A percentile compares a stretch with the other conserved stretches of the same genome.
These are phyloP conservation scores for Exophiala lecanii-corni DNA, from an alignment of 2,329 filamentous ascomycete genomes.

Conservation along the genomic window DNA sequence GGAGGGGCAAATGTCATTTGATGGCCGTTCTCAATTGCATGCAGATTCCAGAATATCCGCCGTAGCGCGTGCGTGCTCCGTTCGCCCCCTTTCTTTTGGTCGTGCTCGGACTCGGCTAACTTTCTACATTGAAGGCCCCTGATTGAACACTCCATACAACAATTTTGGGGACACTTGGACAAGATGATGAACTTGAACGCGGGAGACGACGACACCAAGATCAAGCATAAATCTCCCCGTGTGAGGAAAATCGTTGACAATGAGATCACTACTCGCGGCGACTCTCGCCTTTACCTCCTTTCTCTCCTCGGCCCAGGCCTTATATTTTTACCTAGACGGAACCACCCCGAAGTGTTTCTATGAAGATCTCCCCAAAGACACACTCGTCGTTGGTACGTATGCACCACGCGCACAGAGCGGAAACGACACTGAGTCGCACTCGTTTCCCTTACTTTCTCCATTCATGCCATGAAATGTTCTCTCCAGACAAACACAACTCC, in stretches of 20 bases:
- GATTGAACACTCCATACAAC: background rate
- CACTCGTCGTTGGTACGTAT: slow-evolving; percentile 75
- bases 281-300: slow-evolving; percentile 27
- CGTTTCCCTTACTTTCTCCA: background rate
- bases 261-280: slow-evolving; percentile 18
- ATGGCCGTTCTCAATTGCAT: background rate
- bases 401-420: too few relatives aligned
- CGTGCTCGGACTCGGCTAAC: too few relatives aligned
- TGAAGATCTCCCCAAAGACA: slow-evolving; percentile 96
- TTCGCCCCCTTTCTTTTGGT: background rate
- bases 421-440: too few relatives aligned
- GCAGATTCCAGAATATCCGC: background rate
- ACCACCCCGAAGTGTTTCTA: slow-evolving; percentile 89
- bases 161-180: background rate
- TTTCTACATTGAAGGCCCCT: background rate
- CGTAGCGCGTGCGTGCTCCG: too few relatives aligned
- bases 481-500: background rate
- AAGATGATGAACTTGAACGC: background rate
- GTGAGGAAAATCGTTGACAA: slow-evolving; percentile 3
- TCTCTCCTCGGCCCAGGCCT: slow-evolving; percentile 64
- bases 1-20: too few relatives aligned
- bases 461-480: background rate
- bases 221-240: too few relatives aligned
- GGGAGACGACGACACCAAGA: too few relatives aligned
- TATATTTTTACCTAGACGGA: slow-evolving; percentile 95